These are phyloP conservation scores for Flaveria sonorensis DNA, from an alignment of 129 eudicot species.

Conservation along the genomic window DNA sequence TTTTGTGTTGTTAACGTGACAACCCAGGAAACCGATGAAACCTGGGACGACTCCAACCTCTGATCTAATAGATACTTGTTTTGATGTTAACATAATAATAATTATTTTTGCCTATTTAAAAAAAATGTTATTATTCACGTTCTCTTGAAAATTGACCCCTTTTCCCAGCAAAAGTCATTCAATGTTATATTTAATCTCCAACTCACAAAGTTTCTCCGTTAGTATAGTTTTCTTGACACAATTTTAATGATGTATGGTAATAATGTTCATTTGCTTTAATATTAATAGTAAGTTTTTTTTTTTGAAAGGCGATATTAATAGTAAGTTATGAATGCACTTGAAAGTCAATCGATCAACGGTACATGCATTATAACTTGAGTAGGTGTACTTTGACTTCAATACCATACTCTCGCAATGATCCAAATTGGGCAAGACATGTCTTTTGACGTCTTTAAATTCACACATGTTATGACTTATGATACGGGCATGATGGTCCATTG, in stretches of 20 bases:
- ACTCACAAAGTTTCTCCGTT: background rate
- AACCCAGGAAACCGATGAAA: no score
- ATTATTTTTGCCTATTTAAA: no score
- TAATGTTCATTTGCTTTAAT: background rate
- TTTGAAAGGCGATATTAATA: no score
- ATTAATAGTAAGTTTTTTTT: background rate
- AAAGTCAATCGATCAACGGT: background rate
- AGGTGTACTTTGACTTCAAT: slow-evolving; percentile 1
- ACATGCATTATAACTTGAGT: slow-evolving; percentile 10
- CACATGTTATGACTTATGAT: slow-evolving; percentile 19
- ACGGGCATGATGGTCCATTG: slow-evolving; percentile 1
- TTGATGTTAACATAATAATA: no score
- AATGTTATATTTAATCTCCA: background rate
- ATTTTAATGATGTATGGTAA: background rate
- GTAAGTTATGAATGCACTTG: background rate
- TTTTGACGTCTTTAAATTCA: slow-evolving; percentile 4
- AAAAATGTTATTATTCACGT: background rate
- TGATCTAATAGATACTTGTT: no score
- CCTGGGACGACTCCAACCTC: no score
- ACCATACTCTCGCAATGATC: background rate
- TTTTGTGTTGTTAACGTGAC: no score
- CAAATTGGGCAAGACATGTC: background rate
- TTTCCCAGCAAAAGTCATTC: no score
- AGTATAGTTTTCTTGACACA: background rate
- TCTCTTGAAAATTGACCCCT: no score